Percentiles rank a stretch among this genome's conserved stretches.
phyloP scores from a whole-genome alignment of 2,329 filamentous ascomycete genomes.

The Elsinoe fawcettii region DNA sequence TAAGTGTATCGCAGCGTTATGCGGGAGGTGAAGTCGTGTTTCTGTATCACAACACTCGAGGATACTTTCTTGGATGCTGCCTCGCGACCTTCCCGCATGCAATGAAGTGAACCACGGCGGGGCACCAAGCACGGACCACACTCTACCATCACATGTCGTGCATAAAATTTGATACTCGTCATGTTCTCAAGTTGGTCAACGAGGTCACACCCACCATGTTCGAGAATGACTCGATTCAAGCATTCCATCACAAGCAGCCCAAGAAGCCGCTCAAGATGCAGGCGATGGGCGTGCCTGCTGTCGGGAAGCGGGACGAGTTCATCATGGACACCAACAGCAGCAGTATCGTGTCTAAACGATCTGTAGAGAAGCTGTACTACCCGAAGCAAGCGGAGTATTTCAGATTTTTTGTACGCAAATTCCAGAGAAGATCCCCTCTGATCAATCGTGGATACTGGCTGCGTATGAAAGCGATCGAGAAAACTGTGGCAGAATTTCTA shows the following conservation, averaged over 20 bases:
- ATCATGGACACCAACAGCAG: constrained; percentile 66
- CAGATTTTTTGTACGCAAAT: constrained; percentile 78
- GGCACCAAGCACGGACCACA: constrained; percentile 11
- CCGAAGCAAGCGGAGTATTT: constrained; percentile 73
- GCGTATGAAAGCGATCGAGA: constrained; percentile 73
- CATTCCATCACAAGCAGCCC: constrained; percentile 4
- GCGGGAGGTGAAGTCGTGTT: background rate
- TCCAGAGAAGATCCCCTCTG: constrained; percentile 72
- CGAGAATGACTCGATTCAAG: constrained; percentile 16
- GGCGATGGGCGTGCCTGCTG: constrained; percentile 16
- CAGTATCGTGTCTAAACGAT: constrained; percentile 86
- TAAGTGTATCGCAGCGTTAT: background rate
- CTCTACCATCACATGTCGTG: background rate
- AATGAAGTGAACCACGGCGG: constrained; percentile 7
- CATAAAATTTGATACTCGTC: background rate
- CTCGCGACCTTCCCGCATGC: constrained; percentile 1
- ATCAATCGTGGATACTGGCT: constrained; percentile 89
- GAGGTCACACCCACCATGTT: constrained; percentile 10
- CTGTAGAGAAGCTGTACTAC: constrained; percentile 83
- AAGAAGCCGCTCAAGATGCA: constrained; percentile 15
- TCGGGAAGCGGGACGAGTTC: constrained; percentile 26
- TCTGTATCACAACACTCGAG: background rate
- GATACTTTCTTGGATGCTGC: background rate
- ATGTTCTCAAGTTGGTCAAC: too few relatives aligned
- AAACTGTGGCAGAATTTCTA: constrained; percentile 68